Evolutionary conservation across 2,329 filamentous ascomycete species (phyloP).

Genomic region (Phialocephala subalpina): DNA sequence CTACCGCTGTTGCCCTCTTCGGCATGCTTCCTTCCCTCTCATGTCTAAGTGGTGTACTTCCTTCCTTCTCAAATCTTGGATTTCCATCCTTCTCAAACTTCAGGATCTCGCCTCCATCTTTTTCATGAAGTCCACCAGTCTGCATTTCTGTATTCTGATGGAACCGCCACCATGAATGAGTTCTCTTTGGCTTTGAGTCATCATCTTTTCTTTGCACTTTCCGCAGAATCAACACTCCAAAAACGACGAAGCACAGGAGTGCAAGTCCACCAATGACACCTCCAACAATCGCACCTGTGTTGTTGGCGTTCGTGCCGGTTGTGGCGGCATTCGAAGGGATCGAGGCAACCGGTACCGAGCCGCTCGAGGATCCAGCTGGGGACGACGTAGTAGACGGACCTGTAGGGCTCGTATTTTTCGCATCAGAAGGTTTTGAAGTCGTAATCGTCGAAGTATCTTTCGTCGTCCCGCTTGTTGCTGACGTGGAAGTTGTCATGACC

Average conservation of each 20-base stretch:
- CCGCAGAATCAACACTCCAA: conserved; percentile 27
- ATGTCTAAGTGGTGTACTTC: conserved; percentile 11
- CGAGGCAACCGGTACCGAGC: neutral
- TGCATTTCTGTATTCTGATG: conserved; percentile 20
- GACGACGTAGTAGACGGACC: neutral
- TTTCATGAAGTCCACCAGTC: conserved; percentile 20
- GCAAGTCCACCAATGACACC: conserved; percentile 47
- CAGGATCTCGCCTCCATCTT: conserved; percentile 2
- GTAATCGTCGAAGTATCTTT: neutral
- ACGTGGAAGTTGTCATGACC: conserved; percentile 15
- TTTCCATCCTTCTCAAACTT: conserved; percentile 16
- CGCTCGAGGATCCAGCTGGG: neutral
- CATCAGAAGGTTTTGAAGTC: conserved; percentile 1
- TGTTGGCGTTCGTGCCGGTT: conserved; percentile 29
- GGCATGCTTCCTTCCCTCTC: conserved; percentile 15
- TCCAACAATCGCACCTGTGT: conserved; percentile 46
- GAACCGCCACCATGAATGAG: conserved; percentile 9
- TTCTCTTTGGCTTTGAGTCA: neutral
- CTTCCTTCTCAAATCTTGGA: conserved; percentile 13
- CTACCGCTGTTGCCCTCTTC: neutral
- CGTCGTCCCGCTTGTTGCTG: neutral
- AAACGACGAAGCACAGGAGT: conserved; percentile 42
- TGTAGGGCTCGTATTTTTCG: neutral
- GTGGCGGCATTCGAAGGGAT: neutral
- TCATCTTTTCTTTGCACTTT: conserved; percentile 21